A percentile compares a stretch with the other conserved stretches of the same genome.
Evolutionary conservation across 768 basidiomycete genomes (phyloP).

Genomic region (Panaeolus papilionaceus): DNA sequence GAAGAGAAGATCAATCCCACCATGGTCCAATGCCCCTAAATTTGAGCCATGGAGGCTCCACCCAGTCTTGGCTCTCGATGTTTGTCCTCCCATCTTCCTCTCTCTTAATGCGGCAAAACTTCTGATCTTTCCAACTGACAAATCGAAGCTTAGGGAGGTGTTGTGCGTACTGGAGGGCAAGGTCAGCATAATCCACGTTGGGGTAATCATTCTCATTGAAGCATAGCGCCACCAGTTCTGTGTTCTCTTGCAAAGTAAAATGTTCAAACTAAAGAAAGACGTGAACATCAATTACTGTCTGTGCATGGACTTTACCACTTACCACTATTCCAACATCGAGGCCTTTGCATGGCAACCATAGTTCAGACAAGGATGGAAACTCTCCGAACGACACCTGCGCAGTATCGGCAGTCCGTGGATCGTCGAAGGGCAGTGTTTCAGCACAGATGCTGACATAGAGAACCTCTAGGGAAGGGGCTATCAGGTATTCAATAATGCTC

Average conservation of each 20-base stretch:
- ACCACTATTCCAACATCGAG: background rate
- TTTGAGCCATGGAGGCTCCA: background rate
- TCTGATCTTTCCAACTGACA: background rate
- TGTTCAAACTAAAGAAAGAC: background rate
- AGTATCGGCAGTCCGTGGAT: background rate
- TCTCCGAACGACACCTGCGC: background rate
- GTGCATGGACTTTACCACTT: background rate
- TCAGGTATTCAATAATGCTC: background rate
- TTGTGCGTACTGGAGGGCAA: background rate
- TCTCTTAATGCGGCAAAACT: background rate
- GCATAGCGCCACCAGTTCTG: background rate
- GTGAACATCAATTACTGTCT: background rate
- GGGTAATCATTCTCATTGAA: background rate
- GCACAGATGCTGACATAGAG: background rate
- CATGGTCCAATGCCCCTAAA: background rate
- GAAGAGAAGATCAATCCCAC: background rate
- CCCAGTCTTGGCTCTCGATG: background rate
- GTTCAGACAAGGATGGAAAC: background rate
- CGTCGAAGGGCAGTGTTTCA: background rate
- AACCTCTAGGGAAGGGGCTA: background rate
- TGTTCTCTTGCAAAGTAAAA: background rate
- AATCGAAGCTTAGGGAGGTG: background rate
- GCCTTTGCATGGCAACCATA: constrained; percentile 7
- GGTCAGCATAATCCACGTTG: background rate
- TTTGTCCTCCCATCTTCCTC: background rate